Percentiles rank a stretch among this genome's conserved stretches.
Conservation (phyloP, 768 basidiomycete species). For the Mrakia hoshinonis region DNA sequence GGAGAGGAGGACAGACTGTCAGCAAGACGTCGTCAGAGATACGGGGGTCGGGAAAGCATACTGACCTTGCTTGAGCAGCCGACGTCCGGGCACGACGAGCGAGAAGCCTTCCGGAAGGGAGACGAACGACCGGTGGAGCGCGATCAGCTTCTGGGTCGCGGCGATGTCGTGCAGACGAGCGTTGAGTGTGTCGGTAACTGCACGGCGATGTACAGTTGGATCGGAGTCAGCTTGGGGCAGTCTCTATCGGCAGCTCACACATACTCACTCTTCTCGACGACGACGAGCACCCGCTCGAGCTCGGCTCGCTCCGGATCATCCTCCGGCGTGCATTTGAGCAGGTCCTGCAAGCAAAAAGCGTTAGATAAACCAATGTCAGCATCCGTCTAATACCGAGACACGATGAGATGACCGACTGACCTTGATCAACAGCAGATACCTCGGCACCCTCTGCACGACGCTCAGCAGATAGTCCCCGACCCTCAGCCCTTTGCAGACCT, state of each 20-base stretch:
- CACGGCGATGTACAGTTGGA: no score
- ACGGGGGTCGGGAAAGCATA: neutral
- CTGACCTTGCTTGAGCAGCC: slow-evolving; percentile 54
- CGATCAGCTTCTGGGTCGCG: slow-evolving; percentile 63
- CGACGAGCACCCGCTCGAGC: slow-evolving; percentile 52
- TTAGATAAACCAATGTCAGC: neutral
- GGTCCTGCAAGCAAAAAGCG: slow-evolving; percentile 44
- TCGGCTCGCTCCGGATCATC: slow-evolving; percentile 61
- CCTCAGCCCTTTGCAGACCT: slow-evolving; percentile 66
- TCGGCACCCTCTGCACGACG: slow-evolving; percentile 77
- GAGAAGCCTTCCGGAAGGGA: slow-evolving; percentile 58
- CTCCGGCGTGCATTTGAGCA: slow-evolving; percentile 57
- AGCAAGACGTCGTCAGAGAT: neutral
- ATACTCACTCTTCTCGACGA: slow-evolving; percentile 67
- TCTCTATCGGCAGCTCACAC: no score
- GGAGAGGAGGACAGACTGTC: neutral
- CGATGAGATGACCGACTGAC: slow-evolving; percentile 20
- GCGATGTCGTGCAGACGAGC: slow-evolving; percentile 69
- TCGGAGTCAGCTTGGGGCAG: no score
- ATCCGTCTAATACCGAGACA: neutral
- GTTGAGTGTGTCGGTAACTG: slow-evolving; percentile 71
- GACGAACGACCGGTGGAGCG: slow-evolving; percentile 67
- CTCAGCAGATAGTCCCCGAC: slow-evolving; percentile 78
- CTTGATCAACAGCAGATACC: slow-evolving; percentile 72
- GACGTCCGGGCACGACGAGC: slow-evolving; percentile 71